Percentiles rank a stretch among this genome's conserved stretches.
These are phyloP conservation scores for Knufia fluminis DNA, from an alignment of 2,329 filamentous ascomycete genomes.

Conservation along the genomic window DNA sequence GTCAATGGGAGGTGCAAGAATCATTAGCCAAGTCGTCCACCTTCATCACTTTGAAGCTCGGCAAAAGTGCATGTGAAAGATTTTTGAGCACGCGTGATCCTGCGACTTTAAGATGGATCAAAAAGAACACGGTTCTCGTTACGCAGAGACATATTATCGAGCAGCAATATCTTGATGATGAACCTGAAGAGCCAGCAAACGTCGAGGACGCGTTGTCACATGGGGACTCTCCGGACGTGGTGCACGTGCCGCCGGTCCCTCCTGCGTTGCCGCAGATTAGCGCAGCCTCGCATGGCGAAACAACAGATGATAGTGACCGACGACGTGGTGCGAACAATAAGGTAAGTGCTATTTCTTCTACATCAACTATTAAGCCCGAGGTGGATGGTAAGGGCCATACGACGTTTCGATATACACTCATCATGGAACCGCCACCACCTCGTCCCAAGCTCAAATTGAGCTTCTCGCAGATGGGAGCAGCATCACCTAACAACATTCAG, in stretches of 20 bases:
- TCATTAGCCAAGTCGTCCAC: conserved; percentile 1
- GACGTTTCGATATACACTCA: neutral
- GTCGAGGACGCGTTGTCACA: conserved; percentile 7
- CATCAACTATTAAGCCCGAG: neutral
- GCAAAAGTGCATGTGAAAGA: neutral
- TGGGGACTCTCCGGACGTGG: neutral
- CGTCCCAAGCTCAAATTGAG: conserved; percentile 23
- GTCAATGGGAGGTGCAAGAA: neutral
- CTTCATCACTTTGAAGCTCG: conserved; percentile 4
- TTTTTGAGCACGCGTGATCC: neutral
- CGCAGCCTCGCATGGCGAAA: neutral
- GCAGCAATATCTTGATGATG: neutral
- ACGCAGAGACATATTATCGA: conserved; percentile 3
- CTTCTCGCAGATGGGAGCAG: neutral
- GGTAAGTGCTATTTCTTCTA: neutral
- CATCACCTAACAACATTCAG: conserved; percentile 1
- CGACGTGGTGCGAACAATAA: neutral
- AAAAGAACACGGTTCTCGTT: neutral
- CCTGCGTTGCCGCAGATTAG: neutral
- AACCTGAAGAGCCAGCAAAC: neutral
- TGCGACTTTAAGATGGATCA: conserved; percentile 3
- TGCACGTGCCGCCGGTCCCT: too few species aligned
- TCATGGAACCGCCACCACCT: conserved; percentile 10
- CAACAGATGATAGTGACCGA: neutral
- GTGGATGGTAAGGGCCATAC: neutral